A percentile compares a stretch with the other conserved stretches of the same genome.
Evolutionary conservation across 1,284 basidiomycete species (phyloP).

Genomic region (Coniophora puteana): DNA sequence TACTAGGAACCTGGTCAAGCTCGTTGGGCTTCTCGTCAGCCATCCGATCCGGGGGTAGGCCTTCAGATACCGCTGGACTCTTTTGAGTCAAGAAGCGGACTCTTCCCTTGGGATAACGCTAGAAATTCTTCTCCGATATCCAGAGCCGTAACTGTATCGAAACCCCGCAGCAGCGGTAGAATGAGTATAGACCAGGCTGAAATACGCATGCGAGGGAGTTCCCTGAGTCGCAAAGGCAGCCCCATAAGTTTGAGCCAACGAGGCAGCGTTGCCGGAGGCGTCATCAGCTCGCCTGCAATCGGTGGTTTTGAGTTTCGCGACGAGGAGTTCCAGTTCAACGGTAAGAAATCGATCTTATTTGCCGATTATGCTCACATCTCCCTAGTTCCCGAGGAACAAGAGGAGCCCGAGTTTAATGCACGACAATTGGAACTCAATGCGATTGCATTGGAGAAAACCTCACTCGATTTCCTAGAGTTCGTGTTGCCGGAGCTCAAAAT

Average conservation of each 20-base stretch:
- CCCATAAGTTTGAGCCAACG: slow-evolving; percentile 43
- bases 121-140: slow-evolving; percentile 56
- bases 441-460: slow-evolving; percentile 65
- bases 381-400: slow-evolving; percentile 31
- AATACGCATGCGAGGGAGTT: slow-evolving; percentile 48
- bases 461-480: slow-evolving; percentile 75
- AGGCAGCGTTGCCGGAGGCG: slow-evolving; percentile 36
- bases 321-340: slow-evolving; percentile 64
- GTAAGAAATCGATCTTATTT: slow-evolving; percentile 31
- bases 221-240: slow-evolving; percentile 46
- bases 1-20: slow-evolving; percentile 74
- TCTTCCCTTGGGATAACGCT: slow-evolving; percentile 82
- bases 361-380: slow-evolving; percentile 1
- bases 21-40: slow-evolving; percentile 53
- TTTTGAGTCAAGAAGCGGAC: slow-evolving; percentile 52
- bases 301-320: slow-evolving; percentile 38
- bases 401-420: slow-evolving; percentile 35
- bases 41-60: slow-evolving; percentile 45
- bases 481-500: too few relatives aligned
- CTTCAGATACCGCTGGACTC: slow-evolving; percentile 37
- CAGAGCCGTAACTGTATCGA: slow-evolving; percentile 34
- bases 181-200: slow-evolving; percentile 50
- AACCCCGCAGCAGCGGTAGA: slow-evolving; percentile 38
- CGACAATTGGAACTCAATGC: slow-evolving; percentile 53
- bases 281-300: slow-evolving; percentile 47